phyloP scores from a whole-genome alignment of 78 protist genomes.

The Dictyostelium discoideum region DNA sequence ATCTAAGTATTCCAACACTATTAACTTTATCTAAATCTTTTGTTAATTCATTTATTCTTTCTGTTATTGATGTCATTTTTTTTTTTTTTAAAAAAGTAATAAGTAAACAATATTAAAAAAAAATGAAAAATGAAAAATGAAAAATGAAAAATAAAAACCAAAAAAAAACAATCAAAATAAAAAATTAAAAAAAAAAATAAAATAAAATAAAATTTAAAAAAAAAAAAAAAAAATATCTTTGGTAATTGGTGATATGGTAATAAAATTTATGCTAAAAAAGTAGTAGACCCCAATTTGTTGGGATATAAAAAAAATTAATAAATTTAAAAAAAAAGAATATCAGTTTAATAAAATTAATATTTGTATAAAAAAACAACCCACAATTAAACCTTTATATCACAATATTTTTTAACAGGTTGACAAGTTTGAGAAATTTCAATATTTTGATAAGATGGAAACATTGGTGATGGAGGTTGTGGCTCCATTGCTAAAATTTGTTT shows the following conservation, averaged over 20 bases:
- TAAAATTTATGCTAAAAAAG: too few relatives aligned
- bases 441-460: slow-evolving; percentile 56
- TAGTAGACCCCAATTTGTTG: too few relatives aligned
- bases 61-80: slow-evolving; percentile 58
- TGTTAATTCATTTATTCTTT: slow-evolving; percentile 48
- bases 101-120: background rate
- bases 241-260: too few relatives aligned
- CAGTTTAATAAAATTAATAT: background rate
- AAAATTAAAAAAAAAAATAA: background rate
- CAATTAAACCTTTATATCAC: slow-evolving; percentile 39
- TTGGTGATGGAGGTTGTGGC: background rate
- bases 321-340: background rate
- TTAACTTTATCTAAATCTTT: slow-evolving; percentile 43
- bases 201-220: too few relatives aligned
- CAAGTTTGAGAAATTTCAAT: slow-evolving; percentile 42
- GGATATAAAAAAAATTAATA: background rate
- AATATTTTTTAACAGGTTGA: slow-evolving; percentile 27
- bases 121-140: background rate
- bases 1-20: slow-evolving; percentile 27
- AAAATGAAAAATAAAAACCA: background rate
- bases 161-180: background rate
- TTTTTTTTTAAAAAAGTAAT: background rate
- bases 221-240: too few relatives aligned
- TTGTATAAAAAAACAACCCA: background rate
- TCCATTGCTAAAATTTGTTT: slow-evolving; percentile 50